Percentiles rank a stretch among this genome's conserved stretches.
These are phyloP conservation scores for Irpex sp. DNA, from an alignment of 1,284 basidiomycete genomes.

Conservation along the genomic window DNA sequence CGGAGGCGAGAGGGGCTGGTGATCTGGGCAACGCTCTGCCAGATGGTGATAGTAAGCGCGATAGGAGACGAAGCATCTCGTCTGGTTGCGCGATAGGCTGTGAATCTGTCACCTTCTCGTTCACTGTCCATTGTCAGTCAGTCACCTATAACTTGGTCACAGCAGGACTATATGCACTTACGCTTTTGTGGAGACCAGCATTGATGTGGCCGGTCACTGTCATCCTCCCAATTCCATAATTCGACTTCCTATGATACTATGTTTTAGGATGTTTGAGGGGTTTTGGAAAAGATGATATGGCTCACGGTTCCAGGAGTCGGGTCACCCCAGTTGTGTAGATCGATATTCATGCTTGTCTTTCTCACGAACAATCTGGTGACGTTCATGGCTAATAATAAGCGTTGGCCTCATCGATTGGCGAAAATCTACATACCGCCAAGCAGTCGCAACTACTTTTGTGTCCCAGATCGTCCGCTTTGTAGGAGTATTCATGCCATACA, in stretches of 20 bases:
- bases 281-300: not conserved
- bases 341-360: not conserved
- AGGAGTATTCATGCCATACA: not conserved
- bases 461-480: not conserved
- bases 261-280: not conserved
- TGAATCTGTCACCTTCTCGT: not conserved
- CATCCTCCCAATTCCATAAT: not conserved
- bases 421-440: not conserved
- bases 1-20: too few relatives aligned
- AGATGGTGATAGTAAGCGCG: too few relatives aligned
- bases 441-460: not conserved
- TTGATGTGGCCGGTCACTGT: not conserved
- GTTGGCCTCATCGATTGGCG: not conserved
- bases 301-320: not conserved
- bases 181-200: not conserved
- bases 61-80: too few relatives aligned
- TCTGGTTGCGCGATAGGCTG: too few relatives aligned
- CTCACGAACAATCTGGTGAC: not conserved
- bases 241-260: not conserved
- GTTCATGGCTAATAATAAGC: not conserved
- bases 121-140: not conserved
- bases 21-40: too few relatives aligned
- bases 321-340: not conserved
- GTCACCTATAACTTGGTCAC: not conserved
- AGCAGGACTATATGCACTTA: not conserved